phyloP scores from a whole-genome alignment of 345 rosid species.

The Melaleuca alternifolia region DNA sequence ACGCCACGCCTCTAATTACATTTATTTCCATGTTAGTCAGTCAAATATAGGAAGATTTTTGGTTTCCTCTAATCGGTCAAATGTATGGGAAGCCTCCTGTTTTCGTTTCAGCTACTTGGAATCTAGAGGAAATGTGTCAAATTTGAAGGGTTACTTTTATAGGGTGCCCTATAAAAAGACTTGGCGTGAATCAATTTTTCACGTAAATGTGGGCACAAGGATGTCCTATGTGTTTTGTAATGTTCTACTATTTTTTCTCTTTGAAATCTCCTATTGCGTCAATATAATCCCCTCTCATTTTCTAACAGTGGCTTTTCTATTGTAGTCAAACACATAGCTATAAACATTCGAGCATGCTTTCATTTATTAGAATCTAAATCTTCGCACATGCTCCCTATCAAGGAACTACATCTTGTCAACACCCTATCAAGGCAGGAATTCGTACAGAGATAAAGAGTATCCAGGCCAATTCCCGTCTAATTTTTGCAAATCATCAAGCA shows the following conservation, averaged over 20 bases:
- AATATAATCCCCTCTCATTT: background rate
- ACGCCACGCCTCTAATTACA: too few relatives aligned
- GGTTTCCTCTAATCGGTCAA: background rate
- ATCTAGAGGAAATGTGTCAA: background rate
- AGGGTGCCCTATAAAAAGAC: background rate
- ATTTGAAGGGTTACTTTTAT: background rate
- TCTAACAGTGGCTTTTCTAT: background rate
- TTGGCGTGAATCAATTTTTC: background rate
- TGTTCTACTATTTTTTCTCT: background rate
- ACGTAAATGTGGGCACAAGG: background rate
- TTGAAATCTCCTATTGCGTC: background rate
- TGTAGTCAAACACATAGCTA: background rate
- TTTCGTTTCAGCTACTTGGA: background rate
- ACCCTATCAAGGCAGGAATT: background rate
- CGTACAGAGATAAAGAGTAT: background rate
- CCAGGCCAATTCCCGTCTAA: background rate
- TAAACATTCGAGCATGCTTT: rapidly evolving
- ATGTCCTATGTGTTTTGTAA: background rate
- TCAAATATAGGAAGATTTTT: background rate
- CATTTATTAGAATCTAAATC: background rate
- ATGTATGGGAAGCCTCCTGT: too few relatives aligned
- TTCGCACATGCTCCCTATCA: background rate
- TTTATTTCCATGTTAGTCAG: too few relatives aligned
- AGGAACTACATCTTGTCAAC: background rate
- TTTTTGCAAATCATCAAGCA: background rate